Percentiles rank a stretch among this genome's conserved stretches.
Conservation (phyloP, 202 grass and related monocot species). For the Elaeis oleifera region DNA sequence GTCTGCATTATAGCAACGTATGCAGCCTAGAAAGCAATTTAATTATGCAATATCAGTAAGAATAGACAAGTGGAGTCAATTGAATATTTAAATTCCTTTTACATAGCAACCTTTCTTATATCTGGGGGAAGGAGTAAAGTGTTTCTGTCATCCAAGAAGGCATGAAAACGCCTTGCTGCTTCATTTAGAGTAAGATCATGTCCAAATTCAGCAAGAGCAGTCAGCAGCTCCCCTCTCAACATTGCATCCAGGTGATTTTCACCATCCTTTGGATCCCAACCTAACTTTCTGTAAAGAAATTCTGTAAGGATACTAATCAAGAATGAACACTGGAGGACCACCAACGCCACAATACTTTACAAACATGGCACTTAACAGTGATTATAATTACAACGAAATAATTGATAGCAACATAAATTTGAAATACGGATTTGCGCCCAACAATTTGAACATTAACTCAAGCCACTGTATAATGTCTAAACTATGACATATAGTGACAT, state of each 20-base stretch:
- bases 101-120: constrained; percentile 57
- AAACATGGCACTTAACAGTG: no score
- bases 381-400: no score
- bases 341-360: not conserved
- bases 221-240: constrained; percentile 75
- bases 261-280: constrained; percentile 71
- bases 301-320: not conserved
- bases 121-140: constrained; percentile 71
- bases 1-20: constrained; percentile 85
- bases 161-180: constrained; percentile 55
- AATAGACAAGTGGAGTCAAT: not conserved
- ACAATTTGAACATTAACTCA: no score
- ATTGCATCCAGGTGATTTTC: constrained; percentile 66
- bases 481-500: no score
- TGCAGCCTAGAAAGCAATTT: constrained; percentile 54
- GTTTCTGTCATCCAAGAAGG: constrained; percentile 70
- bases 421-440: no score
- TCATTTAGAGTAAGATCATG: constrained; percentile 66
- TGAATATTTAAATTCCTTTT: not conserved
- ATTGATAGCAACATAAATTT: no score
- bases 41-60: constrained; percentile 5
- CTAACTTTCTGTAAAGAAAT: constrained; percentile 53
- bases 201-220: constrained; percentile 58
- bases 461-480: no score
- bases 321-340: not conserved